These are phyloP conservation scores for Phytophthora sp. DNA, from an alignment of 352 stramenopile genomes.

Conservation along the genomic window DNA sequence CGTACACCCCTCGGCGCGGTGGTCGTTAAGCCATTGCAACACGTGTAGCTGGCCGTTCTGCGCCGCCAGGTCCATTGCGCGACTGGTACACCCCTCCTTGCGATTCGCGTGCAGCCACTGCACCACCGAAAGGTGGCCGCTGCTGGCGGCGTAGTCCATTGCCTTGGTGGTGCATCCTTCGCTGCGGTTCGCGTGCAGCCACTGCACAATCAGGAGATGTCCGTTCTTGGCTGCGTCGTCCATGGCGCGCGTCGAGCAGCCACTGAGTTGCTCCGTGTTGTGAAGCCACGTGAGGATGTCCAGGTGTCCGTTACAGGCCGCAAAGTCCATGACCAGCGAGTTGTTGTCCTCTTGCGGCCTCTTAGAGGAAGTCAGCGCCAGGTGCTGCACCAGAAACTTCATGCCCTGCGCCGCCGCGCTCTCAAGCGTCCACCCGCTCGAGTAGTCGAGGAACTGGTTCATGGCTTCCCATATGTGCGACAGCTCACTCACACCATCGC, in stretches of 20 bases:
- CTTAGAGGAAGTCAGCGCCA: conserved; percentile 46
- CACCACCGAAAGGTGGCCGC: conserved; percentile 60
- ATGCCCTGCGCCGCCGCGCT: conserved; percentile 58
- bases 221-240: conserved; percentile 67
- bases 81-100: conserved; percentile 53
- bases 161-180: conserved; percentile 71
- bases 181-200: conserved; percentile 58
- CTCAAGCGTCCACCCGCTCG: conserved; percentile 64
- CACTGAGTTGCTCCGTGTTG: conserved; percentile 48
- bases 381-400: conserved; percentile 75
- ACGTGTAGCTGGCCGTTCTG: conserved; percentile 66
- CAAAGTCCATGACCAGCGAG: conserved; percentile 80
- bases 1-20: conserved; percentile 75
- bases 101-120: conserved; percentile 62
- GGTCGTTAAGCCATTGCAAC: conserved; percentile 71
- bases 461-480: conserved; percentile 61
- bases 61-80: conserved; percentile 70
- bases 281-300: conserved; percentile 73
- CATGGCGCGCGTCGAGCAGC: conserved; percentile 64
- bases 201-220: conserved; percentile 57
- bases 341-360: conserved; percentile 33
- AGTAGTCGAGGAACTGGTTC: conserved; percentile 62
- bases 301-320: conserved; percentile 65
- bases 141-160: conserved; percentile 67
- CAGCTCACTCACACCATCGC: conserved; percentile 56